Evolutionary conservation across 1,284 basidiomycete genomes (phyloP).

Genomic region (Marasmius fiardii): DNA sequence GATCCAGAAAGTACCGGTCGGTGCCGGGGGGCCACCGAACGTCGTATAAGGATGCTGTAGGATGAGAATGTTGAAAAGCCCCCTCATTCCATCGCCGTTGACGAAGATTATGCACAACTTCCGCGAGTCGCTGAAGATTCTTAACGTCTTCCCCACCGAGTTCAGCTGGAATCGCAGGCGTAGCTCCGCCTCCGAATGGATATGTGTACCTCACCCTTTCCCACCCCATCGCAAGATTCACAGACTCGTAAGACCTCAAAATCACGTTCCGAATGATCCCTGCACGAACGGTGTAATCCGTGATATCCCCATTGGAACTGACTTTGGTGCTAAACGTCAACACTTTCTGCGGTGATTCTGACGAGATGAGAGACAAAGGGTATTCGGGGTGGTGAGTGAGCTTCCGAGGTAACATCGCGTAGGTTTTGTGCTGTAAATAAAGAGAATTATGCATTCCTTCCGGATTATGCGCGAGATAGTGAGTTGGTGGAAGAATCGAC

Average conservation of each 20-base stretch:
- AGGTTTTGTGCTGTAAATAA: slow-evolving; percentile 67
- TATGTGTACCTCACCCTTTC: slow-evolving; percentile 20
- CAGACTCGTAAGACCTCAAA: slow-evolving; percentile 66
- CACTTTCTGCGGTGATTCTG: slow-evolving; percentile 44
- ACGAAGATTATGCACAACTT: slow-evolving; percentile 26
- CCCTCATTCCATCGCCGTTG: slow-evolving; percentile 22
- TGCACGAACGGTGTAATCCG: slow-evolving; percentile 70
- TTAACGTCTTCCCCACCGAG: slow-evolving; percentile 21
- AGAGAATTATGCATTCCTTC: slow-evolving; percentile 44
- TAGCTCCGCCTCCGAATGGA: slow-evolving; percentile 43
- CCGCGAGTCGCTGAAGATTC: slow-evolving; percentile 38
- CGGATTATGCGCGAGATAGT: slow-evolving; percentile 58
- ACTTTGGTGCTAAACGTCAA: slow-evolving; percentile 85
- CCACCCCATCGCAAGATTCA: slow-evolving; percentile 55
- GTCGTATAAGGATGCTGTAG: slow-evolving; percentile 14
- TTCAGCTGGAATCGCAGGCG: neutral
- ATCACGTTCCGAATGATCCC: slow-evolving; percentile 72
- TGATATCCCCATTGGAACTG: slow-evolving; percentile 51
- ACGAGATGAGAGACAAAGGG: slow-evolving; percentile 57
- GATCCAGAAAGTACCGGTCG: slow-evolving; percentile 26
- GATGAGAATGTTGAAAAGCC: slow-evolving; percentile 17
- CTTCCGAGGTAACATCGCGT: slow-evolving; percentile 66
- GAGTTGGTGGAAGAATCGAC: slow-evolving; percentile 67
- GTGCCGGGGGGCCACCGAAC: slow-evolving; percentile 21
- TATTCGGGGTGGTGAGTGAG: slow-evolving; percentile 52